Evolutionary conservation across 2,329 filamentous ascomycete genomes (phyloP), one percentile per base, ranked within the genome.

Genomic region (Fusarium abutilonis): DNA sequence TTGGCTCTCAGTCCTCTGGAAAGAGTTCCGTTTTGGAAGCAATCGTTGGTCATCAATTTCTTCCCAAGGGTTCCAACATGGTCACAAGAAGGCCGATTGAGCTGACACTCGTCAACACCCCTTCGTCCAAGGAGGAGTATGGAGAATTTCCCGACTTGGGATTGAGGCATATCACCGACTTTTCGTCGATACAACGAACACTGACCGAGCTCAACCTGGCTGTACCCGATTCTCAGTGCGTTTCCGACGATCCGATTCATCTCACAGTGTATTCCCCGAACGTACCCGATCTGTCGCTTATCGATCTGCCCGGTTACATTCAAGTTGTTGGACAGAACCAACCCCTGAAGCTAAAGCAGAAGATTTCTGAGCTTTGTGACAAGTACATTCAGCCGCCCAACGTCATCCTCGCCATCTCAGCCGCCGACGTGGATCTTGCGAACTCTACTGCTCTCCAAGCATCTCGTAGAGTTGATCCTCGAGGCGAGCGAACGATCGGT

Each of bases 21-120:
- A 99, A 99, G 80, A 98, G 94, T 72, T 99, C 95, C 1, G 95
- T 99, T 2, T 77, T 99, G 43, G 95, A 99, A 76, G 92, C 95
- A 17, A 96, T 99, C 60, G 96, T 99, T 51, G 96, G 95, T 6
- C 95, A 99, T 72, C 95, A 99, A 70, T 99, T 99, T 68, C 79
- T 99, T 41, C 96, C 95, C 6, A 99, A 99, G 76, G 95, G 95
- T n/a, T 89, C 89, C 38, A 99, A 99, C 72, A 99, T 99, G 95
- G 95, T 99, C 45, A 99, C 95, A 9, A 86, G 96, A 36, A 84
- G 95, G 57, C 95, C 95, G 0, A 99, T 99, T 73, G 95, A 99
- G 77, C 83, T 99, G 52, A 99, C 95, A 0, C 84, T 99, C 6
- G 89, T 99, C 76, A 98, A 99, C 76, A 98, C 94, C 0, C 94